Percentiles rank a stretch among this genome's conserved stretches.
Evolutionary conservation across 1,284 basidiomycete genomes (phyloP).

Genomic region (Omphalotus olearius): DNA sequence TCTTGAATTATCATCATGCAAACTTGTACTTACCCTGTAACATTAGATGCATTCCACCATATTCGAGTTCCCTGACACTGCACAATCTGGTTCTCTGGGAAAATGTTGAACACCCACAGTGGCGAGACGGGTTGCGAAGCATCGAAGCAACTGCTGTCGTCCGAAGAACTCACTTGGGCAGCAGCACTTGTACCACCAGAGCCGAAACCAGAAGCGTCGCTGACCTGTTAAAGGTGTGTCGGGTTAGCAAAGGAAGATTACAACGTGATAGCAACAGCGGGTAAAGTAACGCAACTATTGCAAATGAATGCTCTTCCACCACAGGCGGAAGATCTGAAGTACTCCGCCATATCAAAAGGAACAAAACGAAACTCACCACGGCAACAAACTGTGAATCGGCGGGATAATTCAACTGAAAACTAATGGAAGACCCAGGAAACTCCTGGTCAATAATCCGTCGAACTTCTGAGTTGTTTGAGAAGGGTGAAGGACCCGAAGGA

Average conservation of each 20-base stretch:
- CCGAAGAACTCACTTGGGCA: constrained; percentile 48
- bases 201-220: constrained; percentile 65
- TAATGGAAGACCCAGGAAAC: constrained; percentile 41
- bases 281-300: background rate
- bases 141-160: constrained; percentile 60
- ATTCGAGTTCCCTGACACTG: constrained; percentile 58
- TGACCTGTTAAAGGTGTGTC: constrained; percentile 43
- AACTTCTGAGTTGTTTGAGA: constrained; percentile 58
- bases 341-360: background rate
- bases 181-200: constrained; percentile 70
- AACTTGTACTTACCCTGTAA: constrained; percentile 46
- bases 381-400: constrained; percentile 67
- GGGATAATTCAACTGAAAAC: constrained; percentile 63
- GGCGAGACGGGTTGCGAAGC: constrained; percentile 42
- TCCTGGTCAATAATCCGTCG: constrained; percentile 54
- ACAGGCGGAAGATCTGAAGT: background rate
- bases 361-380: constrained; percentile 50
- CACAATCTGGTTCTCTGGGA: constrained; percentile 55
- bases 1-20: background rate
- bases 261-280: background rate
- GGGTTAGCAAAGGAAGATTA: background rate
- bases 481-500: constrained; percentile 59
- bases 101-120: constrained; percentile 55
- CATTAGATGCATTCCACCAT: constrained; percentile 51
- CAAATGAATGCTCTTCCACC: background rate